Conservation (phyloP, 2,329 filamentous ascomycete genomes). For the Fusarium sp. region DNA sequence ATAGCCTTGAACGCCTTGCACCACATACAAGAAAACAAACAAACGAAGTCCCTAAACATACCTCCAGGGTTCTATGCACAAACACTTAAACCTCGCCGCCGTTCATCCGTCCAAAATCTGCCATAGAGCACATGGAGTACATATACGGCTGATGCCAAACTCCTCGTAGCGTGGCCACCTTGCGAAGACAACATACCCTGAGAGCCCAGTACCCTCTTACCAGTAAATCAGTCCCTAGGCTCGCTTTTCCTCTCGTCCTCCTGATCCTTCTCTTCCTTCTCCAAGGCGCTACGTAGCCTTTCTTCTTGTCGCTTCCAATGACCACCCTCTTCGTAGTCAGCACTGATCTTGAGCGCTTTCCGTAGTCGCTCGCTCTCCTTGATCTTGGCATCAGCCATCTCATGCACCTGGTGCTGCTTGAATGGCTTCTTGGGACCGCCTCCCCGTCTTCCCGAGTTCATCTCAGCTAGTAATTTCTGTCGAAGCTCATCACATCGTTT, state of each 20-base stretch:
- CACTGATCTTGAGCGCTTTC: constrained; percentile 86
- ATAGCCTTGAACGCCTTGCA: constrained; percentile 20
- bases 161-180: too few species aligned
- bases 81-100: neutral
- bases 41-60: neutral
- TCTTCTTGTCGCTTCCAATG: constrained; percentile 90
- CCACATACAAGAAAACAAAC: neutral
- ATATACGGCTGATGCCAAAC: neutral
- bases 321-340: constrained; percentile 85
- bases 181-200: neutral
- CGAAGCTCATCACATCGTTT: constrained; percentile 59
- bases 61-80: neutral
- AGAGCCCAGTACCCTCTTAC: neutral
- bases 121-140: neutral
- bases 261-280: constrained; percentile 53
- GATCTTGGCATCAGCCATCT: constrained; percentile 95
- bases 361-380: constrained; percentile 91
- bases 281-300: constrained; percentile 60
- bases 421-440: constrained; percentile 63
- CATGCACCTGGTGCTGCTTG: constrained; percentile 95
- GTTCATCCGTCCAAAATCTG: neutral
- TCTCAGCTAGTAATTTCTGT: constrained; percentile 54
- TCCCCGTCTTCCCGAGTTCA: constrained; percentile 49
- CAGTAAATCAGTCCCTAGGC: constrained; percentile 17
- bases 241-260: constrained; percentile 52